A percentile compares a stretch with the other conserved stretches of the same genome.
Conservation (phyloP, 441 rosid genomes). For the Erodium texanum region DNA sequence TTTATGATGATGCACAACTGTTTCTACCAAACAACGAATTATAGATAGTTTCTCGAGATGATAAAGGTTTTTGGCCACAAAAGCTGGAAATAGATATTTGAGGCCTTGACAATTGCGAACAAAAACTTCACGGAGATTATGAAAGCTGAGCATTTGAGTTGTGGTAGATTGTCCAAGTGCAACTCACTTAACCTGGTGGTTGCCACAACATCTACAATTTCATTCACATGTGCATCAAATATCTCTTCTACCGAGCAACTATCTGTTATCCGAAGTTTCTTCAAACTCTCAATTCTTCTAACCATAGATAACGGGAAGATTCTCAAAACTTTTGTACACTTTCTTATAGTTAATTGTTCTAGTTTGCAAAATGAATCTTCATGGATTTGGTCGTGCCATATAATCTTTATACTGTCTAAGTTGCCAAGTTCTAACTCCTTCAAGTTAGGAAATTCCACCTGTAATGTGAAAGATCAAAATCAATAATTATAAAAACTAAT, state of each 20-base stretch:
- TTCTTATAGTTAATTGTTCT: too few species aligned
- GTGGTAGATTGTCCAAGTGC: slow-evolving; percentile 9
- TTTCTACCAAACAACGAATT: slow-evolving; percentile 14
- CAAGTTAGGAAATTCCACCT: neutral
- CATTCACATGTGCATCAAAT: slow-evolving; percentile 14
- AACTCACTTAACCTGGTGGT: neutral
- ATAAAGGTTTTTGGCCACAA: slow-evolving; percentile 13
- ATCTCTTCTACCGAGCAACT: slow-evolving; percentile 22
- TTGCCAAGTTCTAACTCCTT: neutral
- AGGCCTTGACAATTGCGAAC: slow-evolving; percentile 9
- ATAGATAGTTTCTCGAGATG: slow-evolving; percentile 17
- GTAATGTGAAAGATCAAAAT: too few species aligned
- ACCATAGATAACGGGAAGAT: neutral
- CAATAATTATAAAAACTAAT: too few species aligned
- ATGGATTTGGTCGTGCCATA: neutral
- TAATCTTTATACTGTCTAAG: neutral
- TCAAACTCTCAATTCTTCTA: neutral
- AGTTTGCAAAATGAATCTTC: neutral
- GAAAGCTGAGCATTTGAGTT: slow-evolving; percentile 23
- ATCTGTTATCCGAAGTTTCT: neutral
- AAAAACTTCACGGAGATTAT: neutral
- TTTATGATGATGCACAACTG: slow-evolving; percentile 7
- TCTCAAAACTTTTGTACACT: neutral
- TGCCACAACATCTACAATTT: neutral
- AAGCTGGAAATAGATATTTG: slow-evolving; percentile 21